Base-by-base conservation (phyloP, 306 rosid genomes). In the Ochetophila trinervis region DNA sequence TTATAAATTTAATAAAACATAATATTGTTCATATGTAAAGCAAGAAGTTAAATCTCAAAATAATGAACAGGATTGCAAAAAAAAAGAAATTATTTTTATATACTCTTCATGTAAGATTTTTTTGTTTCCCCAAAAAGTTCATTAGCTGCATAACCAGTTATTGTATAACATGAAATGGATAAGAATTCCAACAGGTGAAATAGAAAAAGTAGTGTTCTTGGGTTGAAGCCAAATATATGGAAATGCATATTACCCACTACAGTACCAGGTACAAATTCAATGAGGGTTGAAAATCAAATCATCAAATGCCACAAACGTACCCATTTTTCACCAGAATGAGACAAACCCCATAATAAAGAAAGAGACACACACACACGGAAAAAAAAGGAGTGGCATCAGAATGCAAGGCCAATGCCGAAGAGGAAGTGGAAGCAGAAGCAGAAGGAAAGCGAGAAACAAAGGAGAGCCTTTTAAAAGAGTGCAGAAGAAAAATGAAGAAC, bases 401-500 rank as follows among this genome's bases (percentile, higher is more conserved):
- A 81, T 44, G 51, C 68, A 74, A 34, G n/a, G 16, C 62, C 17
- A 8, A 9, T 8, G 14, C 54, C 0, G 57, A 4, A 49, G 70
- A 60, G 8, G 75, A 57, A 24, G 50, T 17, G 8, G 20, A 17
- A n/a, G n/a, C n/a, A n/a, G n/a, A n/a, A 23, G 36, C 56, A 42
- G 27, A 62, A 55, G 71, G 60, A 56, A 18, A 32, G 30, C 27
- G 42, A 48, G 57, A 56, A 5, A 10, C 17, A 17, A 55, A n/a
- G n/a, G n/a, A 70, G 21, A 72, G 54, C 34, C 65, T 70, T 60
- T 62, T 71, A 59, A 67, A 64, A 3, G 45, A 73, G 16, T 69
- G 86, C 80, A 81, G 82, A 64, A 79, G 44, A 51, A 84, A 65
- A 51, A 87, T 40, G 57, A 86, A 23, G 35, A 83, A 15, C 37